Evolutionary conservation across 2,329 filamentous ascomycete genomes (phyloP), one percentile per base, ranked within the genome.

Genomic region (Aspergillus sojae): DNA sequence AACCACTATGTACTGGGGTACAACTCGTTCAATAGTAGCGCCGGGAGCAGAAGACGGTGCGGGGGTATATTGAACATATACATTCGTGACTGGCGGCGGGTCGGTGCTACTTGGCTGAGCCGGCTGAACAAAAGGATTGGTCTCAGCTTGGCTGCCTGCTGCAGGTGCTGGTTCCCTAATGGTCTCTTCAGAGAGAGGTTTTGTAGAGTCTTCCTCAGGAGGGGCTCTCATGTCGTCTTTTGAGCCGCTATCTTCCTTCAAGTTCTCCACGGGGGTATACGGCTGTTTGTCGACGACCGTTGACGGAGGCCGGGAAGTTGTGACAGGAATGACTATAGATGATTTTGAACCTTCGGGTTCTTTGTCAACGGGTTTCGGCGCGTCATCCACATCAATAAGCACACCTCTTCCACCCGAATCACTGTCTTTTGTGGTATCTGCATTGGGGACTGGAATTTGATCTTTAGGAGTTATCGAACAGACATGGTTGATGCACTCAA

Each of bases 11-110:
- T 88, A 89, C 55, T 84, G 72, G 55, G 73, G 71, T 1, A 71
- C 62, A 23, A 63, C 65, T 46, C 72, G 73, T 39, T 70, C 70
- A 32, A 64, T 62, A 30, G 67, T 63, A 12, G 85, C 86, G 65
- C 89, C 88, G 1, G 86, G 85, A 0, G 87, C 86, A 3, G 86
- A 85, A 34, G 81, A 72, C 23, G 85, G 82, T 10, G 68, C 71
- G 52, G 69, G 65, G 5, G 67, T 50, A 34, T 61, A 36, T 43
- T 62, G 61, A 14, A 61, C 11, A 21, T 58, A 55, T 12, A 61
- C 59, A 41, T 64, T 57, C 4, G 59, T 62, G 19, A 60, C 57
- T 23, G 62, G 64, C 3, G 60, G 62, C 19, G 36, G 36, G 30
- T 53, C 58, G 11, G 41, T 48, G 41, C 32, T 57, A 34, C 56